phyloP scores from a whole-genome alignment of 2,329 filamentous ascomycete genomes.

The Phoma sp. region DNA sequence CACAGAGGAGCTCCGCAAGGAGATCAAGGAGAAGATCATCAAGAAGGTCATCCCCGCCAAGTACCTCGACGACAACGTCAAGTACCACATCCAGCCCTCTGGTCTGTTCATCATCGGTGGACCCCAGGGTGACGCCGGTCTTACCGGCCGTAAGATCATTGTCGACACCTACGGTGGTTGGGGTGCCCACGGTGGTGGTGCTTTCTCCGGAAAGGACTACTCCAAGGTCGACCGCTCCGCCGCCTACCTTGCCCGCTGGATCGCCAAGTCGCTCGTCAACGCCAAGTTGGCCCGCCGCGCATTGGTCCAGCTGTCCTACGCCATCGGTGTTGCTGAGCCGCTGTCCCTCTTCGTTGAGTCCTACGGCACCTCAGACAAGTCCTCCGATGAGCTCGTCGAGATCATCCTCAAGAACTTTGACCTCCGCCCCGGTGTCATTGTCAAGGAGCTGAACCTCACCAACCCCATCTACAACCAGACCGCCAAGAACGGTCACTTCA shows the following conservation, averaged over 20 bases:
- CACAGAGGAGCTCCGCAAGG: constrained; percentile 90
- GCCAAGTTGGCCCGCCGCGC: constrained; percentile 89
- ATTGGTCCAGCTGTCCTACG: constrained; percentile 98
- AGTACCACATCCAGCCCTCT: constrained; percentile 99
- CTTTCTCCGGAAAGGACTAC: constrained; percentile 99
- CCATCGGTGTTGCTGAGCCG: constrained; percentile 97
- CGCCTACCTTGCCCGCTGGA: constrained; percentile 97
- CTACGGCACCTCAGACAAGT: constrained; percentile 92
- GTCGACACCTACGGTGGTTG: constrained; percentile 99
- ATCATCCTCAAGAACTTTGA: constrained; percentile 98
- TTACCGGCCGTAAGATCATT: constrained; percentile 99
- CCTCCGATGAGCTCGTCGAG: constrained; percentile 89
- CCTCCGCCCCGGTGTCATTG: constrained; percentile 96
- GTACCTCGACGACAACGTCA: constrained; percentile 89
- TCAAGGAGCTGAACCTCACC: constrained; percentile 93
- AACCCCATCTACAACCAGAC: constrained; percentile 98
- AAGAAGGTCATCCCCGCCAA: constrained; percentile 91
- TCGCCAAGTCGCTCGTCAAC: constrained; percentile 95
- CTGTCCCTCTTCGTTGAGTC: constrained; percentile 97
- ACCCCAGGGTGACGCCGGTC: constrained; percentile 97
- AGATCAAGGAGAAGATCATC: constrained; percentile 97
- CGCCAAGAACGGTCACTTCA: constrained; percentile 99
- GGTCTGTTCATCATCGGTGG: constrained; percentile 99
- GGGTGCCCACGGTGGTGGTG: constrained; percentile 99
- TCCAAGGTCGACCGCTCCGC: constrained; percentile 99